A percentile compares a stretch with the other conserved stretches of the same genome.
Evolutionary conservation across 179 eudicot species (phyloP).

Genomic region (Silene vulgaris): DNA sequence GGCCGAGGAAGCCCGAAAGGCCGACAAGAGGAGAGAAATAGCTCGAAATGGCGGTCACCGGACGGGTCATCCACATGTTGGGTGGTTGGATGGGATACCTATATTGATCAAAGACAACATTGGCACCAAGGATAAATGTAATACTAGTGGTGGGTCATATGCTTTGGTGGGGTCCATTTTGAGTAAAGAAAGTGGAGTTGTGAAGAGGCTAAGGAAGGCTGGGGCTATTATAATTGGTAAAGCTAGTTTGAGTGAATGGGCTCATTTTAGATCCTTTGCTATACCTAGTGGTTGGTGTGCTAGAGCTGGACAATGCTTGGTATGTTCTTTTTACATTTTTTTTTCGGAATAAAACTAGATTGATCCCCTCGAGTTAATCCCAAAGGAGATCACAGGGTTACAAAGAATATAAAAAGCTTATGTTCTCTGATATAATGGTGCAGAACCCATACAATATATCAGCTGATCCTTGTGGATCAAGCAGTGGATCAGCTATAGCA

Average conservation of each 20-base stretch:
- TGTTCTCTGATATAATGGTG: not conserved
- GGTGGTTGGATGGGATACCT: slow-evolving; percentile 41
- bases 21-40: slow-evolving; percentile 35
- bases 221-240: slow-evolving; percentile 60
- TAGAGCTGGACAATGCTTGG: slow-evolving; percentile 53
- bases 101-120: slow-evolving; percentile 55
- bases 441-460: slow-evolving; percentile 45
- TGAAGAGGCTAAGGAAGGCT: slow-evolving; percentile 40
- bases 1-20: slow-evolving; percentile 35
- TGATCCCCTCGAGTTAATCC: too few relatives aligned
- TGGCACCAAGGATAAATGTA: slow-evolving; percentile 49
- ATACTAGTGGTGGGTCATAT: slow-evolving; percentile 56
- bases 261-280: slow-evolving; percentile 27
- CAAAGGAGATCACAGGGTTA: too few relatives aligned
- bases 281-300: slow-evolving; percentile 55
- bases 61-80: slow-evolving; percentile 11
- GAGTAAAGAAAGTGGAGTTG: slow-evolving; percentile 48
- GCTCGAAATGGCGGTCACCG: not conserved
- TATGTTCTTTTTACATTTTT: not conserved
- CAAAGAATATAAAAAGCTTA: too few relatives aligned
- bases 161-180: slow-evolving; percentile 52
- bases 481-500: slow-evolving; percentile 56
- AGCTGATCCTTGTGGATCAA: slow-evolving; percentile 46
- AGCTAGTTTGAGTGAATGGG: slow-evolving; percentile 67
- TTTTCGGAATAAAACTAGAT: too few relatives aligned